Conservation (phyloP, 139 green algal species). For the Coelastrella sp. region DNA sequence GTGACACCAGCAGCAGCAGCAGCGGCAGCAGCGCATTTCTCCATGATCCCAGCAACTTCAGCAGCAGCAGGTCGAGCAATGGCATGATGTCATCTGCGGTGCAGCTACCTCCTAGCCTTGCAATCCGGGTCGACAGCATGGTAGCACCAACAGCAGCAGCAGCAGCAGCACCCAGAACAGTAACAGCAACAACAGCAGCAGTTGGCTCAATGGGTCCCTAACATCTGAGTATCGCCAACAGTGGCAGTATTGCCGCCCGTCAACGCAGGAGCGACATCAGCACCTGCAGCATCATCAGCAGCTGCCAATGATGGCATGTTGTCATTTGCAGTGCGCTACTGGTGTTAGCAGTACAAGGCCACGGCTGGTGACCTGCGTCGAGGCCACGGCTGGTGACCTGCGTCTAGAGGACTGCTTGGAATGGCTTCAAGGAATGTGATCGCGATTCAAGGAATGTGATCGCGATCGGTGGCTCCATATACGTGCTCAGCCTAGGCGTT, state of each 20-base stretch:
- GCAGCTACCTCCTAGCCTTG: neutral
- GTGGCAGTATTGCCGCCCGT: neutral
- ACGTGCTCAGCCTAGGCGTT: no score
- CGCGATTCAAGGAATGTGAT: no score
- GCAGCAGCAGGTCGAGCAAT: neutral
- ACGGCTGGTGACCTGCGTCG: no score
- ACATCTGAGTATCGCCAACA: neutral
- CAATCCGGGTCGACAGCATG: slow-evolving; percentile 18
- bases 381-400: no score
- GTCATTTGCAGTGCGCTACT: neutral
- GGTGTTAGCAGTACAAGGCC: no score
- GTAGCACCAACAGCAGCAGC: neutral
- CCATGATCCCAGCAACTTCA: no score
- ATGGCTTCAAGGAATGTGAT: no score
- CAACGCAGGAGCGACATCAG: no score
- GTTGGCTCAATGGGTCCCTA: no score
- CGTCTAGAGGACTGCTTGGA: no score
- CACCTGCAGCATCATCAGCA: neutral
- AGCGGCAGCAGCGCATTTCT: neutral
- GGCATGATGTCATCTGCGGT: neutral
- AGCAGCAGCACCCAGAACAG: neutral
- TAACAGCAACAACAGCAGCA: neutral
- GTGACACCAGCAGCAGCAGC: neutral
- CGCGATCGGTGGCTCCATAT: no score
- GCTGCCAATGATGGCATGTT: no score